These are phyloP conservation scores for Globisporangium barbulae DNA, from an alignment of 352 stramenopile genomes.

Conservation along the genomic window DNA sequence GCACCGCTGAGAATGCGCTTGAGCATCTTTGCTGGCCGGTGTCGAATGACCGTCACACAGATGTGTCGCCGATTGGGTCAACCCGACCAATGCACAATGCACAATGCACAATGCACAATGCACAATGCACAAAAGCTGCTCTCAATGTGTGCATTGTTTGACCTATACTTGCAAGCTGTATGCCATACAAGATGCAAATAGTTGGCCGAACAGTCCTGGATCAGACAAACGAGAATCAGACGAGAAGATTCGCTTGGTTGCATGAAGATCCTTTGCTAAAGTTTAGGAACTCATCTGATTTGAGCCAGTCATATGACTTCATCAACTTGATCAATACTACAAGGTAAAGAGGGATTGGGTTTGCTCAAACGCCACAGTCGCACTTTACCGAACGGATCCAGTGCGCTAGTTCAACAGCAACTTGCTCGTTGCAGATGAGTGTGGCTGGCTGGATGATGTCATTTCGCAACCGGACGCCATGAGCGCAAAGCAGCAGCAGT, in stretches of 20 bases:
- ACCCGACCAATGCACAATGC: no score
- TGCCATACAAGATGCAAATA: no score
- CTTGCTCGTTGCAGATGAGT: background rate
- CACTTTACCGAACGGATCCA: conserved; percentile 7
- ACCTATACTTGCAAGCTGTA: no score
- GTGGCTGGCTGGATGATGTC: conserved; percentile 5
- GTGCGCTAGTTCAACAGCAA: conserved; percentile 2
- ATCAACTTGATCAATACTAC: background rate
- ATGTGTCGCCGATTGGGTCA: background rate
- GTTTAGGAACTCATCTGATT: background rate
- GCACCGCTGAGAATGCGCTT: conserved; percentile 28
- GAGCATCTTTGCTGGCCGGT: conserved; percentile 6
- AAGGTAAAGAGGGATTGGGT: background rate
- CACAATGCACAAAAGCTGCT: no score
- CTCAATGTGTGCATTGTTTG: no score
- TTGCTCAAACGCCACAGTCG: conserved; percentile 13
- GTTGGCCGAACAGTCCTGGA: no score
- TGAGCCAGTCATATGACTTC: background rate
- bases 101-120: no score
- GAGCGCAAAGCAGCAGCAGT: conserved; percentile 13
- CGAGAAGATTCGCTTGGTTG: conserved; percentile 5
- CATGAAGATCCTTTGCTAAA: background rate
- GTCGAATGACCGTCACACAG: background rate
- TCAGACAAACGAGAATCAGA: background rate
- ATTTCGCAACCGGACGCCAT: conserved; percentile 12